Conservation (phyloP, 2,329 filamentous ascomycete species). For the Stemphylium beticola region DNA sequence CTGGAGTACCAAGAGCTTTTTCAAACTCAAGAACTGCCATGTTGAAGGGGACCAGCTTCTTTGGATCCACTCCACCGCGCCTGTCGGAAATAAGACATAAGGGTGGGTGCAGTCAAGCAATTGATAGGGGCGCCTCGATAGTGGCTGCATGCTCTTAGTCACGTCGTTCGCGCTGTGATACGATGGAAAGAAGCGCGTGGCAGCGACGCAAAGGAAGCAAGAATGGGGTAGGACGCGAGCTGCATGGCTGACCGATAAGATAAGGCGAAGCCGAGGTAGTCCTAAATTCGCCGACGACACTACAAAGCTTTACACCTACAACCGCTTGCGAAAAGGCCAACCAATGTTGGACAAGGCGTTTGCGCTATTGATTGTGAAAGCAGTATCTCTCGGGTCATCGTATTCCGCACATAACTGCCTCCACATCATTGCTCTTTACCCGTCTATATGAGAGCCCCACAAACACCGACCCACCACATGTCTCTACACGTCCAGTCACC, state of each 20-base stretch:
- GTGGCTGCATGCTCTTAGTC: not conserved
- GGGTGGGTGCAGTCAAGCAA: not conserved
- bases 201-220: conserved; percentile 8
- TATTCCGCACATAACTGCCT: too few relatives aligned
- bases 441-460: too few relatives aligned
- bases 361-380: too few relatives aligned
- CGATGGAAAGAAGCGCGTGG: not conserved
- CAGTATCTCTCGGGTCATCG: too few relatives aligned
- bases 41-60: conserved; percentile 8
- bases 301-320: too few relatives aligned
- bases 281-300: too few relatives aligned
- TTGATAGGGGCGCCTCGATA: conserved; percentile 2
- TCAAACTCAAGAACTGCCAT: not conserved
- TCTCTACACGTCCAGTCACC: too few relatives aligned
- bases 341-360: too few relatives aligned
- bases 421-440: too few relatives aligned
- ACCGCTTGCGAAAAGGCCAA: too few relatives aligned
- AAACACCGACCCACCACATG: too few relatives aligned
- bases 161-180: not conserved
- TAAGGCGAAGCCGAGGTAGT: conserved; percentile 1
- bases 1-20: not conserved
- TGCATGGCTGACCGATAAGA: conserved; percentile 7
- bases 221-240: conserved; percentile 3
- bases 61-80: not conserved
- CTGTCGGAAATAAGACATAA: not conserved